Evolutionary conservation across 2,329 filamentous ascomycete genomes (phyloP).

Genomic region (Clonostachys byssicola): DNA sequence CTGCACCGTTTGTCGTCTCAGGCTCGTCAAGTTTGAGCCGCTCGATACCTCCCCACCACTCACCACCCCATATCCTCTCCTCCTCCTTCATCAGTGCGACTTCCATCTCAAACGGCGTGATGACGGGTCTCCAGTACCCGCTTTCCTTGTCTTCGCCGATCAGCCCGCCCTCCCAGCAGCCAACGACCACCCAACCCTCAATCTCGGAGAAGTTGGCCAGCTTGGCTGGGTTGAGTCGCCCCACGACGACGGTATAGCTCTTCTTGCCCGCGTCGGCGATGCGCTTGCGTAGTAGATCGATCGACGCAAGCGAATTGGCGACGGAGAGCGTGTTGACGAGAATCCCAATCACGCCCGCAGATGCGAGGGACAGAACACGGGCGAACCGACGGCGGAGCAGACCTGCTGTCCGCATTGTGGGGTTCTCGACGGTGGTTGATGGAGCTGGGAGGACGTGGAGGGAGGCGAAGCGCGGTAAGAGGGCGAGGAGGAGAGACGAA

Average conservation of each 20-base stretch:
- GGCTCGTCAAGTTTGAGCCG: conserved; percentile 45
- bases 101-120: conserved; percentile 92
- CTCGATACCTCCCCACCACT: conserved; percentile 87
- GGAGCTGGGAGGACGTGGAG: conserved; percentile 73
- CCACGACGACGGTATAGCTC: conserved; percentile 92
- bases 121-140: conserved; percentile 81
- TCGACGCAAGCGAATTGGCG: conserved; percentile 80
- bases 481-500: conserved; percentile 77
- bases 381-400: conserved; percentile 83
- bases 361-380: conserved; percentile 74
- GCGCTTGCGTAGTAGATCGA: conserved; percentile 66
- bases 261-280: conserved; percentile 87
- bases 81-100: conserved; percentile 73
- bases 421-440: conserved; percentile 44
- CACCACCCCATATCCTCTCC: conserved; percentile 77
- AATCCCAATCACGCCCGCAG: conserved; percentile 84
- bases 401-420: conserved; percentile 39
- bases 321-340: conserved; percentile 94
- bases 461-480: conserved; percentile 75
- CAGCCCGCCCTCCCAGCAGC: conserved; percentile 95
- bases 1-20: conserved; percentile 11
- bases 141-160: conserved; percentile 75
- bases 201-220: conserved; percentile 95
- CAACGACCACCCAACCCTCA: conserved; percentile 94
- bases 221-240: conserved; percentile 93